Percentiles rank a stretch among this genome's conserved stretches.
Evolutionary conservation across 176 grass and related monocot species (phyloP).

Genomic region (Juncus inflexus): DNA sequence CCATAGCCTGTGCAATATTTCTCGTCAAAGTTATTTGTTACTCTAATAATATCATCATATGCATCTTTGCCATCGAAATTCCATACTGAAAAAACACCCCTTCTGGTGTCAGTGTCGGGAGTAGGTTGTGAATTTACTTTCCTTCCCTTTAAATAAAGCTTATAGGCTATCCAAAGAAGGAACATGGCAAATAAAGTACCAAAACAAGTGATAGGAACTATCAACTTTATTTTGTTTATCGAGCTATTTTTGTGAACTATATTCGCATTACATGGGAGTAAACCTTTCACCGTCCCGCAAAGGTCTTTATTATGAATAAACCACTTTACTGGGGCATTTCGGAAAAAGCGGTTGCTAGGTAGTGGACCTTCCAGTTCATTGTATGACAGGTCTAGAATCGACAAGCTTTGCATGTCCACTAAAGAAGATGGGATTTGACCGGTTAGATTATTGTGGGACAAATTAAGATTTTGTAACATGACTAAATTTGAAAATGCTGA

Average conservation of each 20-base stretch:
- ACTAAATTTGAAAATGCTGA: slow-evolving; percentile 4
- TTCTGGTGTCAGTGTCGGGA: too few species aligned
- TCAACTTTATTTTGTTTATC: neutral
- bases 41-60: slow-evolving; percentile 23
- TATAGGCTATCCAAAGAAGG: neutral
- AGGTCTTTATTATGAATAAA: slow-evolving; percentile 20
- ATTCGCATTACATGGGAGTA: slow-evolving; percentile 9
- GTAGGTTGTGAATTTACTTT: neutral
- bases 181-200: neutral
- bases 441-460: slow-evolving; percentile 38
- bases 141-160: neutral
- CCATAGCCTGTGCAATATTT: slow-evolving; percentile 18
- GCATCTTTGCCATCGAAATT: slow-evolving; percentile 27
- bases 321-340: neutral
- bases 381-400: slow-evolving; percentile 32
- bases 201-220: neutral
- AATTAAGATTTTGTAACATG: slow-evolving; percentile 31
- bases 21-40: slow-evolving; percentile 16
- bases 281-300: slow-evolving; percentile 6
- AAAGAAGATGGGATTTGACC: slow-evolving; percentile 30
- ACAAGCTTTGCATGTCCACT: slow-evolving; percentile 24
- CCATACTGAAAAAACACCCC: neutral
- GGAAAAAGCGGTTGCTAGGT: neutral
- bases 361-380: slow-evolving; percentile 32
- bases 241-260: neutral